Conservation (phyloP, 2,329 filamentous ascomycete species). For the Thielaviopsis populi region DNA sequence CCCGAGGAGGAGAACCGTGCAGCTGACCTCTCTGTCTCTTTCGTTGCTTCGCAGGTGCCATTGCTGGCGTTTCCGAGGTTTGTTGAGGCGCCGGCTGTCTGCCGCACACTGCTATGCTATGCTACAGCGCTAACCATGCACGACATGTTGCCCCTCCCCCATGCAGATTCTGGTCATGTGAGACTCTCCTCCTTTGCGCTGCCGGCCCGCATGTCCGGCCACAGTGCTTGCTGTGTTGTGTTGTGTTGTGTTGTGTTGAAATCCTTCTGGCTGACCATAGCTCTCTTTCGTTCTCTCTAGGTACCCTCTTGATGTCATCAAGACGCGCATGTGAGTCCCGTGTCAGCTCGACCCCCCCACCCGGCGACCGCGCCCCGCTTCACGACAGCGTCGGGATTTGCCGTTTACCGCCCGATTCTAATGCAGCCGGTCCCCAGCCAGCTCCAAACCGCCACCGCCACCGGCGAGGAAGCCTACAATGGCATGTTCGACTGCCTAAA, state of each 20-base stretch:
- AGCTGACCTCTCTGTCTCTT: background rate
- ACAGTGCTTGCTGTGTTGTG: background rate
- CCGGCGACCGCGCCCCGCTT: background rate
- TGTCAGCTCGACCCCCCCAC: background rate
- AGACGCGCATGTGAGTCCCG: constrained; percentile 74
- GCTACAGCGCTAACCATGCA: constrained; percentile 7
- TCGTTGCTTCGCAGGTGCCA: constrained; percentile 45
- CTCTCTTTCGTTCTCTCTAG: constrained; percentile 30
- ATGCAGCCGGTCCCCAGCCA: constrained; percentile 42
- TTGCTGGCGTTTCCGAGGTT: constrained; percentile 96
- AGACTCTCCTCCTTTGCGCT: constrained; percentile 22
- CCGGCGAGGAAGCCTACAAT: constrained; percentile 74
- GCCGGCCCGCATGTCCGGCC: background rate
- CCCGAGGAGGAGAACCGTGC: background rate
- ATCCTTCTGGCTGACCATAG: background rate
- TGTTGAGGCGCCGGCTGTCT: constrained; percentile 24
- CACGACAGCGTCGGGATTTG: background rate
- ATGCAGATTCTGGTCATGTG: constrained; percentile 75
- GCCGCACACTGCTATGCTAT: background rate
- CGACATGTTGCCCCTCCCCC: constrained; percentile 8
- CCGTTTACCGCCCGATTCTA: constrained; percentile 15
- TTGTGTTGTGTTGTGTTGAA: too few species aligned
- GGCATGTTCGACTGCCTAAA: constrained; percentile 97
- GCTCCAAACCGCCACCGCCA: constrained; percentile 60
- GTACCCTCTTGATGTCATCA: constrained; percentile 98